Evolutionary conservation across 768 basidiomycete species (phyloP).

Genomic region (Mycena chlorophos): DNA sequence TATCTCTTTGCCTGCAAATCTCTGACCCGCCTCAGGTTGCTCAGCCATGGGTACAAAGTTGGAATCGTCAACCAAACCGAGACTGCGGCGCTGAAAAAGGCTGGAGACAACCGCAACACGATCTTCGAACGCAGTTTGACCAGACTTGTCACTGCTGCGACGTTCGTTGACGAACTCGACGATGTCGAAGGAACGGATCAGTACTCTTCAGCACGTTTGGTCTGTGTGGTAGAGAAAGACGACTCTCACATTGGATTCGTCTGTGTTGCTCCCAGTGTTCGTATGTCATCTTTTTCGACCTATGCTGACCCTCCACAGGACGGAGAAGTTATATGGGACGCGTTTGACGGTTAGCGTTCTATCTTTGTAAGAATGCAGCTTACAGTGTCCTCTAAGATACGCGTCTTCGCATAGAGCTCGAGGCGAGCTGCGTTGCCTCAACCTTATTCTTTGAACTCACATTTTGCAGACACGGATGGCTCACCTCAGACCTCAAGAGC

Average conservation of each 20-base stretch:
- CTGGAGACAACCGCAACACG: conserved; percentile 67
- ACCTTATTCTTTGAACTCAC: neutral
- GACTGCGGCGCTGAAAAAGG: conserved; percentile 88
- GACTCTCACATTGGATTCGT: neutral
- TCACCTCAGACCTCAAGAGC: conserved; percentile 80
- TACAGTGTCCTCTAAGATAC: conserved; percentile 51
- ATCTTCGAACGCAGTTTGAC: conserved; percentile 76
- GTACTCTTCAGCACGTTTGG: conserved; percentile 59
- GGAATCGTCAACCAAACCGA: conserved; percentile 83
- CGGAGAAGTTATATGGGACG: conserved; percentile 92
- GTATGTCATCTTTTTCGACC: neutral
- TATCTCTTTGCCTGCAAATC: neutral
- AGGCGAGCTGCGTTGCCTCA: conserved; percentile 44
- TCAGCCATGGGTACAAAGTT: conserved; percentile 79
- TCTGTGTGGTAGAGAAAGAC: conserved; percentile 64
- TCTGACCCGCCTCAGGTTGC: conserved; percentile 44
- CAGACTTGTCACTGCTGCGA: conserved; percentile 82
- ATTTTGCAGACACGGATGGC: conserved; percentile 75
- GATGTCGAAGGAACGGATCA: conserved; percentile 63
- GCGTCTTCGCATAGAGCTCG: conserved; percentile 84
- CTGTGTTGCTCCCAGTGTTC: neutral
- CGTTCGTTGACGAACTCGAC: conserved; percentile 84
- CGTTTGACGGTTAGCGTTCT: conserved; percentile 67
- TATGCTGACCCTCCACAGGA: conserved; percentile 57
- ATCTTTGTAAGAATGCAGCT: neutral